phyloP scores from a whole-genome alignment of 371 early-diverging fungal species.

The Edhazardia aedis region DNA sequence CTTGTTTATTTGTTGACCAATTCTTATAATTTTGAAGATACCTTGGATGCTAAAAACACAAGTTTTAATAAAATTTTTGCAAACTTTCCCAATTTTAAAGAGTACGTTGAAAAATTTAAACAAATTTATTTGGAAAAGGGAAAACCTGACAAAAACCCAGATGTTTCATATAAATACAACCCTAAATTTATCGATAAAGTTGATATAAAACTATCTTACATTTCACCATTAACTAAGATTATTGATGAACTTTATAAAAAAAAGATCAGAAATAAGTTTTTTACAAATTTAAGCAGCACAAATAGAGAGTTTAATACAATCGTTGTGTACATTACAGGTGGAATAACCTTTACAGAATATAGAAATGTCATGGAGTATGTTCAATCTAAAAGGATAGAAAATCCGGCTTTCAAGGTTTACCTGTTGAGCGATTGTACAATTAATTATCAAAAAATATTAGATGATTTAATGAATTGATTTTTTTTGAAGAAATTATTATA shows the following conservation, averaged over 20 bases:
- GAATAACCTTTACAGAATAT: conserved; percentile 38
- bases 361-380: conserved; percentile 8
- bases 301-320: conserved; percentile 10
- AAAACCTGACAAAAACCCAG: not conserved
- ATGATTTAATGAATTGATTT: too few species aligned
- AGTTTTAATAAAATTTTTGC: not conserved
- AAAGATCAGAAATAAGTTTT: conserved; percentile 15
- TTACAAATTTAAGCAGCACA: conserved; percentile 3
- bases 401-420: too few species aligned
- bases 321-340: conserved; percentile 33
- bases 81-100: conserved; percentile 9
- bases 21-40: not conserved
- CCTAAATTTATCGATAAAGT: conserved; percentile 8
- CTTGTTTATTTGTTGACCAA: conserved; percentile 17
- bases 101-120: conserved; percentile 17
- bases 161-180: conserved; percentile 6
- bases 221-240: conserved; percentile 26
- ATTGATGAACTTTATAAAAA: conserved; percentile 13
- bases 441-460: too few species aligned
- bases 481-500: too few species aligned
- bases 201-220: conserved; percentile 36
- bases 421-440: too few species aligned
- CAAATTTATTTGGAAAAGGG: conserved; percentile 4
- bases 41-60: not conserved
- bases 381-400: too few species aligned